These are phyloP conservation scores for Parietaria judaica DNA, from an alignment of 306 rosid species.

Conservation along the genomic window DNA sequence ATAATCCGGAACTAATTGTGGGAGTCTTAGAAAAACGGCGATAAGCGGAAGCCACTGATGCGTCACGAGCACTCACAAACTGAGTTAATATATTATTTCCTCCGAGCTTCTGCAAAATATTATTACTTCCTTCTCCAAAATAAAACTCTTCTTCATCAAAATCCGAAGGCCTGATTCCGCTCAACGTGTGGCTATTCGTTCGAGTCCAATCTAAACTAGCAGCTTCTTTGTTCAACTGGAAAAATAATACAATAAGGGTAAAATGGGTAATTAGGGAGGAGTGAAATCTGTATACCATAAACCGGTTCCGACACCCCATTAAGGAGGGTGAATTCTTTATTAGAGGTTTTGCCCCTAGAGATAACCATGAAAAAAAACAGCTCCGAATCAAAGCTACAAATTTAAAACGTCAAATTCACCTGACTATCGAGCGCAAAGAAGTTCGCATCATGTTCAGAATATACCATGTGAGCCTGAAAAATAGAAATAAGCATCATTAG, in stretches of 20 bases:
- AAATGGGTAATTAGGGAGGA: slow-evolving; percentile 5
- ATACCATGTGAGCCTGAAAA: slow-evolving; percentile 87
- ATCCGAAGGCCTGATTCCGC: slow-evolving; percentile 41
- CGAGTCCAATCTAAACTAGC: slow-evolving; percentile 87
- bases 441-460: slow-evolving; percentile 76
- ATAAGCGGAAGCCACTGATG: slow-evolving; percentile 80
- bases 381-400: slow-evolving; percentile 1
- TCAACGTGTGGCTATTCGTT: slow-evolving; percentile 67
- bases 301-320: too few species aligned
- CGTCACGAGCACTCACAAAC: slow-evolving; percentile 50
- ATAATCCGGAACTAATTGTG: slow-evolving; percentile 23
- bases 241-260: slow-evolving; percentile 24
- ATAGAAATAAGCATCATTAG: slow-evolving; percentile 18
- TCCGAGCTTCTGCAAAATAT: slow-evolving; percentile 76
- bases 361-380: too few species aligned
- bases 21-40: slow-evolving; percentile 40
- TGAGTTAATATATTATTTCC: slow-evolving; percentile 45
- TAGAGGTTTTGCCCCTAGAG: too few species aligned
- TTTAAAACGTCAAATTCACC: slow-evolving; percentile 32
- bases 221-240: slow-evolving; percentile 83
- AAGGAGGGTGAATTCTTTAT: too few species aligned
- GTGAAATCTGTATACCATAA: slow-evolving; percentile 7
- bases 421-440: slow-evolving; percentile 79
- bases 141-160: slow-evolving; percentile 35
- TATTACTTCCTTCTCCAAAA: slow-evolving; percentile 25